Percentiles rank a stretch among this genome's conserved stretches.
Conservation (phyloP, 768 basidiomycete genomes). For the Russula virescens region DNA sequence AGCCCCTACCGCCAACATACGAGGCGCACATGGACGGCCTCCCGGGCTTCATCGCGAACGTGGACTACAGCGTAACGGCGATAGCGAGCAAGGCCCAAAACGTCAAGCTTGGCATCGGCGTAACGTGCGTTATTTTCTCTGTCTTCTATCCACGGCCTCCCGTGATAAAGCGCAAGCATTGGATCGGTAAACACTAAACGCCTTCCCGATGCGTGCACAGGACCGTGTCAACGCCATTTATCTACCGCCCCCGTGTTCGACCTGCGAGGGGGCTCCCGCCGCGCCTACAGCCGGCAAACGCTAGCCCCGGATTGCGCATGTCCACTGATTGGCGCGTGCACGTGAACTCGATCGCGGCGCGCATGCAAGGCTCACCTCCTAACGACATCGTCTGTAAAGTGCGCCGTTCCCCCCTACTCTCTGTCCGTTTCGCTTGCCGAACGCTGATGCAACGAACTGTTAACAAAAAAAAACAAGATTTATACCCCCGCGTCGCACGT, state of each 20-base stretch:
- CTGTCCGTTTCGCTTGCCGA: too few relatives aligned
- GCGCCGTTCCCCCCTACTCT: background rate
- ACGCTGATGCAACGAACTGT: too few relatives aligned
- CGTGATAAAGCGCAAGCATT: too few relatives aligned
- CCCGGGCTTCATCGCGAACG: constrained; percentile 63
- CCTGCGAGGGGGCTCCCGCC: constrained; percentile 49
- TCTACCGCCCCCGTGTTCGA: constrained; percentile 61
- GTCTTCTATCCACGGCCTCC: too few relatives aligned
- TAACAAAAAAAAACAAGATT: constrained; percentile 27
- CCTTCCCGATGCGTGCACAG: constrained; percentile 32
- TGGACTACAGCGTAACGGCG: constrained; percentile 56
- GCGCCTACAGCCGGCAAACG: constrained; percentile 33
- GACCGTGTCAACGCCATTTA: constrained; percentile 52
- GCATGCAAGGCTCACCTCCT: background rate
- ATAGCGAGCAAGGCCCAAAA: constrained; percentile 51
- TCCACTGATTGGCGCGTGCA: constrained; percentile 47
- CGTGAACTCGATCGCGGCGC: constrained; percentile 34
- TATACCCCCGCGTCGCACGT: constrained; percentile 56
- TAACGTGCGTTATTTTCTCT: constrained; percentile 52
- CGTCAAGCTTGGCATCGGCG: constrained; percentile 46
- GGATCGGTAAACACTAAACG: too few relatives aligned
- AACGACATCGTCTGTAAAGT: constrained; percentile 8
- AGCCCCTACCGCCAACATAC: constrained; percentile 70
- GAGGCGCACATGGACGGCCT: constrained; percentile 62
- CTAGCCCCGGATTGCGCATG: constrained; percentile 38